phyloP scores from a whole-genome alignment of 371 early-diverging fungal species.

The Thermomucor indicae-seudaticae region DNA sequence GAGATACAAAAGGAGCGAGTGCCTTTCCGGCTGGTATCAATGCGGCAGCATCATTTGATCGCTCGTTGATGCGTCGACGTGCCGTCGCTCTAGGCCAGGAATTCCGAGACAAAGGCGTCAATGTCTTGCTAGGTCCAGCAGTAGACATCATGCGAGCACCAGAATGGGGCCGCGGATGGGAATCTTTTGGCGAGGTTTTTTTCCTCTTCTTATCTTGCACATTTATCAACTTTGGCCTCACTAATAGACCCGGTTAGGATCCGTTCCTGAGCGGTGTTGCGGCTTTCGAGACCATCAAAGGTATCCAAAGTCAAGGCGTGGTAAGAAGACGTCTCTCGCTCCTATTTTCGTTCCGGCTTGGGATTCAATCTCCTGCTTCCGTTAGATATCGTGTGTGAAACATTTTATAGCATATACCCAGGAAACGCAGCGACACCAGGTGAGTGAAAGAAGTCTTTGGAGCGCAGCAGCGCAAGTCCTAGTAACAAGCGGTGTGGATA shows the following conservation, averaged over 20 bases:
- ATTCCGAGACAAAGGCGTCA: conserved; percentile 40
- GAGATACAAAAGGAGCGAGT: conserved; percentile 29
- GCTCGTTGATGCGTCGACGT: conserved; percentile 25
- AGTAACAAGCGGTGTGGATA: not conserved
- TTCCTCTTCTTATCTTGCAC: not conserved
- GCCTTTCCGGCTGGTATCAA: conserved; percentile 42
- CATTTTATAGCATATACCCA: conserved; percentile 49
- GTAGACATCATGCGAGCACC: conserved; percentile 32
- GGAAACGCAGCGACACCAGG: conserved; percentile 22
- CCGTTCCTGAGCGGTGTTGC: conserved; percentile 39
- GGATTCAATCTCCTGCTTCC: not conserved
- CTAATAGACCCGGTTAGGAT: no score
- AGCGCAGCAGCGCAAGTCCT: not conserved
- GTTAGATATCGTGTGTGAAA: conserved; percentile 47
- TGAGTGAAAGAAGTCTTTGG: not conserved
- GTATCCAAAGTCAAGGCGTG: conserved; percentile 25
- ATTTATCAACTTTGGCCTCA: conserved; percentile 1
- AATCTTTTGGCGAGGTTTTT: conserved; percentile 33
- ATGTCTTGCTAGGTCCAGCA: conserved; percentile 26
- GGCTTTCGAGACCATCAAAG: conserved; percentile 13
- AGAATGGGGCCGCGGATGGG: conserved; percentile 48
- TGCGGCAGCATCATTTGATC: conserved; percentile 46
- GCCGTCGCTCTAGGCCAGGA: conserved; percentile 43
- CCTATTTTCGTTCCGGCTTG: not conserved
- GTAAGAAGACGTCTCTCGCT: conserved; percentile 4